Conservation (phyloP, 345 rosid species). For the Jatropha curcas region DNA sequence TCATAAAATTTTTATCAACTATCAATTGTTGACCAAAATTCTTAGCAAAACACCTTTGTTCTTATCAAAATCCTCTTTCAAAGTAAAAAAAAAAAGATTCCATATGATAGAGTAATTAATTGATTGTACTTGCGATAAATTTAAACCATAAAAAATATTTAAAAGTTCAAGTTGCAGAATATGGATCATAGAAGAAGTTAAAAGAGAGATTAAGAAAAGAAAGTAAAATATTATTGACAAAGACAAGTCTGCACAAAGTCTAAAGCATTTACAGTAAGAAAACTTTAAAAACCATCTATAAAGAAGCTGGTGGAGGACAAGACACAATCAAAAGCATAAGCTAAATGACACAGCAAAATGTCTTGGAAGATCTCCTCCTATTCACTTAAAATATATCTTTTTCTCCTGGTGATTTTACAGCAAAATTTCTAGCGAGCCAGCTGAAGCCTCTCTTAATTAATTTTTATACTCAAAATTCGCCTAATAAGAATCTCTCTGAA, state of each 20-base stretch:
- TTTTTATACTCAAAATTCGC: neutral
- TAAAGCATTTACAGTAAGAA: neutral
- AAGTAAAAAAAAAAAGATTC: too few species aligned
- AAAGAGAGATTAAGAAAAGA: neutral
- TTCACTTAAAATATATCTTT: neutral
- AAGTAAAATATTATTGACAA: neutral
- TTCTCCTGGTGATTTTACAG: neutral
- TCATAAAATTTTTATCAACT: too few species aligned
- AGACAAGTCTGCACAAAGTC: neutral
- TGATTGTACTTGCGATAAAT: too few species aligned
- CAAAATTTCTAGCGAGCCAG: too few species aligned
- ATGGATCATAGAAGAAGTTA: neutral
- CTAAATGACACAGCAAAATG: neutral
- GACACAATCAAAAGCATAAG: neutral
- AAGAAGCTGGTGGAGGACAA: neutral
- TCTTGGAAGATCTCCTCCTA: neutral
- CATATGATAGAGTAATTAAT: too few species aligned
- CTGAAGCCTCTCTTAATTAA: too few species aligned
- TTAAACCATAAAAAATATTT: too few species aligned
- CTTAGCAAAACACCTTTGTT: too few species aligned
- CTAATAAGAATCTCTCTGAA: conserved; percentile 32
- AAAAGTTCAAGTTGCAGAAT: neutral
- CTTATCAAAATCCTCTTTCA: too few species aligned
- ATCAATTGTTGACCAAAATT: too few species aligned
- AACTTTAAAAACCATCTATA: too few species aligned